These are phyloP conservation scores for Emericellopsis terricola DNA, from an alignment of 495 filamentous ascomycete genomes.

Conservation along the genomic window DNA sequence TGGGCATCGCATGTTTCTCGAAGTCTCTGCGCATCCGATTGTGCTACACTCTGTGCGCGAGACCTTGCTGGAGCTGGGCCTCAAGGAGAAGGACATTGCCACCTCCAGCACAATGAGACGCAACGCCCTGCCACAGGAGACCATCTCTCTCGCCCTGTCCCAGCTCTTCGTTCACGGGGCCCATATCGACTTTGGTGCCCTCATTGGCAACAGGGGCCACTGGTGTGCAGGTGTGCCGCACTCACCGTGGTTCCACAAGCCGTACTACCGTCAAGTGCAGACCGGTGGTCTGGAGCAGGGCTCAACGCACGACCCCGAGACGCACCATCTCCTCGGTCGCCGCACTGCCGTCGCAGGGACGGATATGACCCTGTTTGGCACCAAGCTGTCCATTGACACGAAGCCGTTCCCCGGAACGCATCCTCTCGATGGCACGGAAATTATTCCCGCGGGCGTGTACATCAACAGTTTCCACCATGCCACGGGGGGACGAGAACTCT, in stretches of 20 bases:
- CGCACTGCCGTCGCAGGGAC: neutral
- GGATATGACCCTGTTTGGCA: slow-evolving; percentile 2
- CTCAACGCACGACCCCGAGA: neutral
- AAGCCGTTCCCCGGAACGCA: slow-evolving; percentile 21
- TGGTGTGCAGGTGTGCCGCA: neutral
- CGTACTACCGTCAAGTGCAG: neutral
- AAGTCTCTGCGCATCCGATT: slow-evolving; percentile 11
- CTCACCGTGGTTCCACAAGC: neutral
- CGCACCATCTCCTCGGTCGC: neutral
- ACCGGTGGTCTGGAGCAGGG: neutral
- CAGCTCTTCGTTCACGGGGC: no score
- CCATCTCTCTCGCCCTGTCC: no score
- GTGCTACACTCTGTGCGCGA: slow-evolving; percentile 15
- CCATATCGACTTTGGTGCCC: no score
- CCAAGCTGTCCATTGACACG: slow-evolving; percentile 11
- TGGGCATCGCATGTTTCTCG: slow-evolving; percentile 16
- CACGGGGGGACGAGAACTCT: slow-evolving; percentile 9
- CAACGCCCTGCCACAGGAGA: no score
- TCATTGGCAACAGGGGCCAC: neutral
- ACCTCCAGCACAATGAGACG: no score
- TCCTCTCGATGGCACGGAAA: slow-evolving; percentile 19
- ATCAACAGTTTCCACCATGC: slow-evolving; percentile 21
- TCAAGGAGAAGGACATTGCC: neutral
- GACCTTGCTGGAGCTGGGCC: slow-evolving; percentile 6
- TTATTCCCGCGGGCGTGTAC: slow-evolving; percentile 20